Base-by-base conservation (phyloP, 306 rosid genomes). In the Hippophae gyantsensis region DNA sequence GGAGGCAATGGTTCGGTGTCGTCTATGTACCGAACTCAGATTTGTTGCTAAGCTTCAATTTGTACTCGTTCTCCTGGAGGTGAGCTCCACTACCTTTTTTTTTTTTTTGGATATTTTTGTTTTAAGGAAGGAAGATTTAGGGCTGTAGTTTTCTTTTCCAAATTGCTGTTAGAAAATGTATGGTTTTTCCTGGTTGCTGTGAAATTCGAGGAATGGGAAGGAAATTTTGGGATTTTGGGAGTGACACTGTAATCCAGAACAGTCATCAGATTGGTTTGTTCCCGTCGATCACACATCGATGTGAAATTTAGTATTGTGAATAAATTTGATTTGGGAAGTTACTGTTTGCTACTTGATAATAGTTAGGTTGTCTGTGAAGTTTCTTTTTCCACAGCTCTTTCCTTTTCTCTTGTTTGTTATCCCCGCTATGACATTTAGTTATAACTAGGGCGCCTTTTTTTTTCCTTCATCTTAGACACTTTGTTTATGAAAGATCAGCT, bases 1-100 rank as follows among this genome's bases (percentile, higher is more conserved):
- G 89, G 96, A 80, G 87, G 76, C 65, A 43, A 66, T 79, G 70
- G 57, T 83, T 73, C 76, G 83, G 75, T 62, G 77, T 52, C 56
- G 76, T 72, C 58, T 81, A 54, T 82, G 83, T 66, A 1, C 60
- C 58, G 60, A 70, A 3, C 77, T 74, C 77, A 69, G 82, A 73
- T 79, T 87, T 66, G 71, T 62, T 62, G 52, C 69, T 61, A 77
- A 72, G 75, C 74, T 74, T 54, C 77, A 76, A 62, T 64, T 82
- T 38, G 68, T 78, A 11, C 48, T 80, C 50, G 63, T 81, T 68
- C 6, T 81, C 60, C 69, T 83, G 65, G 70, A 78, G 93, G 98
- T 92, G 61, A 78, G 83, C 76, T 70, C 67, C 71, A 23, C 60
- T 58, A 13, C 11, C 63, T 55, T 25, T 8, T 9, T 14, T 41